These are phyloP conservation scores for Kwoniella sp. DNA, from an alignment of 768 basidiomycete species.

Conservation along the genomic window DNA sequence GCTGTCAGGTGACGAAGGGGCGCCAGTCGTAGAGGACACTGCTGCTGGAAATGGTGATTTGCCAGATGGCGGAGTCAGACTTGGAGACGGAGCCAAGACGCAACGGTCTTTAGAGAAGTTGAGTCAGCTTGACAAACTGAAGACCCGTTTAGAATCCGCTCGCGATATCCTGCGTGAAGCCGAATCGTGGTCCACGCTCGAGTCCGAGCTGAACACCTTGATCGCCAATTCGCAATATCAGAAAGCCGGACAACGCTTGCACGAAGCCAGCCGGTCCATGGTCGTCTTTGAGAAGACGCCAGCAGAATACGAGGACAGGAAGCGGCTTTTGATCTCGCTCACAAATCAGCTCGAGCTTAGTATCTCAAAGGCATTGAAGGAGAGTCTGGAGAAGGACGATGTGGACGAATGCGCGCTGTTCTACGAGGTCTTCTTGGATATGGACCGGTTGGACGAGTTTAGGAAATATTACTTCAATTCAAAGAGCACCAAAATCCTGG, in stretches of 20 bases:
- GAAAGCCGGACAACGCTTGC: slow-evolving; percentile 88
- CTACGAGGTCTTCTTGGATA: slow-evolving; percentile 83
- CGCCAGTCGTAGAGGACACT: too few species aligned
- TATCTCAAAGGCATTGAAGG: slow-evolving; percentile 62
- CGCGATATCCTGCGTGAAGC: slow-evolving; percentile 89
- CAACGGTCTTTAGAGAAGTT: slow-evolving; percentile 65
- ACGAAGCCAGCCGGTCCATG: slow-evolving; percentile 86
- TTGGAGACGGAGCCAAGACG: slow-evolving; percentile 31
- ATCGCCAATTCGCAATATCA: slow-evolving; percentile 75
- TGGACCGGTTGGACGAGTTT: slow-evolving; percentile 90
- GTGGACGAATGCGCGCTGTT: slow-evolving; percentile 67
- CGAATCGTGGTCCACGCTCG: slow-evolving; percentile 94
- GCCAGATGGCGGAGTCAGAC: not conserved
- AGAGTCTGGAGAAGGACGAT: slow-evolving; percentile 79
- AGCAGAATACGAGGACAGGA: slow-evolving; percentile 77
- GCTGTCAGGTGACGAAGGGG: too few species aligned
- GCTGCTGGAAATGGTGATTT: slow-evolving; percentile 39
- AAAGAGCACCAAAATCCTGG: slow-evolving; percentile 66
- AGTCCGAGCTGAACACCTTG: slow-evolving; percentile 85
- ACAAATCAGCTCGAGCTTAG: slow-evolving; percentile 93
- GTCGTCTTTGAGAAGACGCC: slow-evolving; percentile 88
- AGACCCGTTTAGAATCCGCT: slow-evolving; percentile 81
- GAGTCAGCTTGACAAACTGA: slow-evolving; percentile 78
- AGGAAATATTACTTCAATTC: slow-evolving; percentile 91
- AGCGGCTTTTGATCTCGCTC: slow-evolving; percentile 81